phyloP scores from a whole-genome alignment of 306 rosid species.

The Cercis canadensis region DNA sequence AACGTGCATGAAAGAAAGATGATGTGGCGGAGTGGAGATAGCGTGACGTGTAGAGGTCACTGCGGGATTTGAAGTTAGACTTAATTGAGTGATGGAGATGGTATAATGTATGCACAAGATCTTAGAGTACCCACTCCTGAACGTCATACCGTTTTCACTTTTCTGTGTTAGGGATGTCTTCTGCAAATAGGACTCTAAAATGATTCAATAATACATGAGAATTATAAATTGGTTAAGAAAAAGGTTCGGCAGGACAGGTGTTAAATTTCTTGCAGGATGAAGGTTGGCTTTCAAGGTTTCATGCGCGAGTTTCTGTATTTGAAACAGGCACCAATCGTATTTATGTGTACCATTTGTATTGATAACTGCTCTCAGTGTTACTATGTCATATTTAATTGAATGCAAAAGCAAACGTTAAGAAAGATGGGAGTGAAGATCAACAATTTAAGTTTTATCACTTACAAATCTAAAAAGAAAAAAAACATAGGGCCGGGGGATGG shows the following conservation, averaged over 20 bases:
- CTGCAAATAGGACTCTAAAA: too few species aligned
- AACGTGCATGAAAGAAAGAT: constrained; percentile 16
- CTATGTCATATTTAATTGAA: too few species aligned
- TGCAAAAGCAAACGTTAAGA: neutral
- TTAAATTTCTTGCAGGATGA: too few species aligned
- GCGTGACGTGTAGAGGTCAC: constrained; percentile 30
- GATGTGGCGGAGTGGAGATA: constrained; percentile 30
- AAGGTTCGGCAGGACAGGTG: neutral
- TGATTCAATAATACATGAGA: neutral
- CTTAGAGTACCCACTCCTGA: constrained; percentile 28
- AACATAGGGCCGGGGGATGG: too few species aligned
- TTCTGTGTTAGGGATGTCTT: constrained; percentile 2
- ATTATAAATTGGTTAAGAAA: neutral
- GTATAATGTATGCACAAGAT: constrained; percentile 1
- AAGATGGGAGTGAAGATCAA: too few species aligned
- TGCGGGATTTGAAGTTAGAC: constrained; percentile 22
- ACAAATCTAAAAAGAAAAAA: too few species aligned
- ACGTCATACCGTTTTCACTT: neutral
- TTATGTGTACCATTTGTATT: neutral
- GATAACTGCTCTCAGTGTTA: too few species aligned
- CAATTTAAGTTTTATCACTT: too few species aligned
- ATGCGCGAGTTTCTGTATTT: too few species aligned
- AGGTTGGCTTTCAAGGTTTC: too few species aligned
- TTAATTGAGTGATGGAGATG: constrained; percentile 33
- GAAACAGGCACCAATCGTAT: too few species aligned